phyloP scores from a whole-genome alignment of 306 rosid species.

The Begonia peltatifolia region DNA sequence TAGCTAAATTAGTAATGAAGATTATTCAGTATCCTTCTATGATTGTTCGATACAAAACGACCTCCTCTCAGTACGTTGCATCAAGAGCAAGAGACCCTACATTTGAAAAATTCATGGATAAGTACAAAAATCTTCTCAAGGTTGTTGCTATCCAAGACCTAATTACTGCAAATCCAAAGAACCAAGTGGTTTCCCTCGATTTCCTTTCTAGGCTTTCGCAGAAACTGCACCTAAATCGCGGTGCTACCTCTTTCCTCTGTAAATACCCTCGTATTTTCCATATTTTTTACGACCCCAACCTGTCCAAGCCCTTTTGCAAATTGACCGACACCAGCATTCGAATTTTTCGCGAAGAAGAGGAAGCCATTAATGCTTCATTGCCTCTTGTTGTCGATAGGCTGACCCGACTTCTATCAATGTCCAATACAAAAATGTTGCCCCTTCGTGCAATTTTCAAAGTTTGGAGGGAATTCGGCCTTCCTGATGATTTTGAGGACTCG shows the following conservation, averaged over 20 bases:
- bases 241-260: constrained; percentile 61
- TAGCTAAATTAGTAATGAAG: constrained; percentile 1
- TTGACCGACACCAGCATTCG: constrained; percentile 47
- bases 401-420: constrained; percentile 59
- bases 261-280: constrained; percentile 71
- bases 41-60: constrained; percentile 40
- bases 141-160: constrained; percentile 74
- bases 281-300: constrained; percentile 49
- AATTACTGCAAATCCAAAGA: constrained; percentile 58
- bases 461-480: constrained; percentile 86
- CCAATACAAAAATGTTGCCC: constrained; percentile 55
- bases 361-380: constrained; percentile 40
- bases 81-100: constrained; percentile 78
- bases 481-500: constrained; percentile 85
- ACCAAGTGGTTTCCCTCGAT: constrained; percentile 47
- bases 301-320: constrained; percentile 48
- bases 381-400: constrained; percentile 52
- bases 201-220: constrained; percentile 75
- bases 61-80: constrained; percentile 56
- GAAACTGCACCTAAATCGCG: constrained; percentile 75
- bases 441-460: constrained; percentile 77
- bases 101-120: constrained; percentile 85
- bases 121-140: constrained; percentile 64
- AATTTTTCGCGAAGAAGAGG: constrained; percentile 34
- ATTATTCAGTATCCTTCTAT: constrained; percentile 6